Conservation (phyloP, 1,139 yeast species). For the Zhuliangozyma blackwelliae region DNA sequence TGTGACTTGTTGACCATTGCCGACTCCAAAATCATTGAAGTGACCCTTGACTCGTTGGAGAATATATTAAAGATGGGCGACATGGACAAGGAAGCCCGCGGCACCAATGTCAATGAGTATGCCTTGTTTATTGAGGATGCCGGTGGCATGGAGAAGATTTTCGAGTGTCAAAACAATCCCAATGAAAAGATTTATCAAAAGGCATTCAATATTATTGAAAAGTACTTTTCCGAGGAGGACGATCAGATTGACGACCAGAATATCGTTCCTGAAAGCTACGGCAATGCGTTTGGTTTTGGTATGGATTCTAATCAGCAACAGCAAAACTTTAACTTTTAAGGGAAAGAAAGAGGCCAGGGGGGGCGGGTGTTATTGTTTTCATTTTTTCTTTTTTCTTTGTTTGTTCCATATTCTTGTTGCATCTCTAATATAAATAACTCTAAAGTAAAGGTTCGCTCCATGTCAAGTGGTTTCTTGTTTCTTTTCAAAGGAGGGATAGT, state of each 20-base stretch:
- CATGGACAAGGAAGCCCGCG: conserved; percentile 76
- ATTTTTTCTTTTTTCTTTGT: too few species aligned
- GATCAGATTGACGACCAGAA: conserved; percentile 70
- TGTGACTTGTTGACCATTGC: conserved; percentile 88
- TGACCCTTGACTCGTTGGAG: conserved; percentile 90
- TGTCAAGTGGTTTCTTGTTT: too few species aligned
- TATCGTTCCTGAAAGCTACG: conserved; percentile 77
- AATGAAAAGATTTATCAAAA: conserved; percentile 90
- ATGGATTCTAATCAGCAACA: conserved; percentile 49
- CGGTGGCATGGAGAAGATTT: conserved; percentile 96
- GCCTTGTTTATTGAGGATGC: conserved; percentile 95
- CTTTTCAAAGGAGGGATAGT: too few species aligned
- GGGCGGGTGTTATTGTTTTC: too few species aligned
- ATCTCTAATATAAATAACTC: too few species aligned
- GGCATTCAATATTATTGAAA: conserved; percentile 86
- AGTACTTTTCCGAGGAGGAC: conserved; percentile 84
- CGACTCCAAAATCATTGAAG: conserved; percentile 90
- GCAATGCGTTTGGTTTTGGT: conserved; percentile 87
- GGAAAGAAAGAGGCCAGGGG: too few species aligned
- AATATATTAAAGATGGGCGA: conserved; percentile 94
- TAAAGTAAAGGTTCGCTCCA: too few species aligned
- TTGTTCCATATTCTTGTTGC: too few species aligned
- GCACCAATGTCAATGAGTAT: conserved; percentile 69
- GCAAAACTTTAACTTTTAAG: conserved; percentile 44
- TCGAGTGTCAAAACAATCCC: conserved; percentile 86